These are phyloP conservation scores for Noccaea bulbosa DNA, from an alignment of 345 rosid species.

Conservation along the genomic window DNA sequence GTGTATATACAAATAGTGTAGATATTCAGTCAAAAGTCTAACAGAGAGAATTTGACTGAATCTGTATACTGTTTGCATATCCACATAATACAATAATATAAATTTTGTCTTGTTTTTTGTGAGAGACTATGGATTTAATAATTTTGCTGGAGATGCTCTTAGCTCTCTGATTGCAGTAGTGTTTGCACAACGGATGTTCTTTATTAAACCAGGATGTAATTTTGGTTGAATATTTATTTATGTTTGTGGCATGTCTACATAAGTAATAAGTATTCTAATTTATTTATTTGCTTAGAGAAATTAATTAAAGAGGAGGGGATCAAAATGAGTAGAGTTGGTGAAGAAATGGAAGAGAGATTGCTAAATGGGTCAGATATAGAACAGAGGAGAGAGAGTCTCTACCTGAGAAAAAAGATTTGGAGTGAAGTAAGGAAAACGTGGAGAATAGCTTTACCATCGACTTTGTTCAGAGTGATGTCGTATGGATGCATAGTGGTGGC, in stretches of 20 bases:
- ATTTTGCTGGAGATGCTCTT: too few relatives aligned
- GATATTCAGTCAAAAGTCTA: too few relatives aligned
- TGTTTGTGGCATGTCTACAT: neutral
- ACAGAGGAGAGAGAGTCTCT: slow-evolving; percentile 31
- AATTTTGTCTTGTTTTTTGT: too few relatives aligned
- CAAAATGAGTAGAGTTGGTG: slow-evolving; percentile 31
- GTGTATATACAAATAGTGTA: too few relatives aligned
- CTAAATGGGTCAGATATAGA: slow-evolving; percentile 34
- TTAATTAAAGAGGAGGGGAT: neutral
- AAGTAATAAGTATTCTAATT: neutral
- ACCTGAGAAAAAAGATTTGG: slow-evolving; percentile 40
- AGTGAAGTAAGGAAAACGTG: slow-evolving; percentile 46
- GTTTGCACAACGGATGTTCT: neutral
- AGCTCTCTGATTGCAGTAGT: neutral
- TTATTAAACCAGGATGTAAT: neutral
- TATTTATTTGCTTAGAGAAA: neutral
- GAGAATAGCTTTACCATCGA: slow-evolving; percentile 61
- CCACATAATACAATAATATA: too few relatives aligned
- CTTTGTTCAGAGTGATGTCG: slow-evolving; percentile 51
- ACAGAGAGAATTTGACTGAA: too few relatives aligned
- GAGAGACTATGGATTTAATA: too few relatives aligned
- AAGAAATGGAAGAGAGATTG: slow-evolving; percentile 44
- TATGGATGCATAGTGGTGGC: slow-evolving; percentile 60
- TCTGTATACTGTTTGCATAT: too few relatives aligned
- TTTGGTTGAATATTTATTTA: slow-evolving; percentile 1